phyloP scores from a whole-genome alignment of 164 flowering plant genomes.

The Magnolia kwangsiensis region DNA sequence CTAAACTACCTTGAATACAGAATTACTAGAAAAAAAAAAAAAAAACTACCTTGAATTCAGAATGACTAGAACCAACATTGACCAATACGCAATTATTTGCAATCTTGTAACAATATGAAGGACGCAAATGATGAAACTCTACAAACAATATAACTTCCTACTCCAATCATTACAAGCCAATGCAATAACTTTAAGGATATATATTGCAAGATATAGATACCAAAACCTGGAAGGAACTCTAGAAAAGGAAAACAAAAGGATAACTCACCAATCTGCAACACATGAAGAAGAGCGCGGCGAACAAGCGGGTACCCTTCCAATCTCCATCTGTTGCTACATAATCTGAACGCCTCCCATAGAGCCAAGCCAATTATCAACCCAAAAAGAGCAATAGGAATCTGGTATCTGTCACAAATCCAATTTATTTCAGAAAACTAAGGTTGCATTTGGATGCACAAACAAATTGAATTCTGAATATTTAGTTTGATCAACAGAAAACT shows the following conservation, averaged over 20 bases:
- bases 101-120: not conserved
- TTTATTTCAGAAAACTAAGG: not conserved
- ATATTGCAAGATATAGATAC: not conserved
- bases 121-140: too few relatives aligned
- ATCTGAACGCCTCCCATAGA: conserved; percentile 64
- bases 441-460: not conserved
- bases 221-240: not conserved
- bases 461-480: too few relatives aligned
- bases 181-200: not conserved
- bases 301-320: conserved; percentile 40
- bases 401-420: conserved; percentile 42
- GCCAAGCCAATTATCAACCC: conserved; percentile 69
- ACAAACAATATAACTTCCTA: too few relatives aligned
- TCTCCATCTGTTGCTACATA: conserved; percentile 44
- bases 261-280: conserved; percentile 62
- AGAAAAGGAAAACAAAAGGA: not conserved
- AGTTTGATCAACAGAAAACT: too few relatives aligned
- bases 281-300: conserved; percentile 39
- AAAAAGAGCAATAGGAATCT: conserved; percentile 69
- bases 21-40: too few relatives aligned
- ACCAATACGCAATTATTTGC: too few relatives aligned
- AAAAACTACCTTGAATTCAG: too few relatives aligned
- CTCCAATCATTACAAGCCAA: too few relatives aligned
- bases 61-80: too few relatives aligned
- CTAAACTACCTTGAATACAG: too few relatives aligned